Conservation (phyloP, 169 alveolate species). For the Plasmodium gonderi region DNA sequence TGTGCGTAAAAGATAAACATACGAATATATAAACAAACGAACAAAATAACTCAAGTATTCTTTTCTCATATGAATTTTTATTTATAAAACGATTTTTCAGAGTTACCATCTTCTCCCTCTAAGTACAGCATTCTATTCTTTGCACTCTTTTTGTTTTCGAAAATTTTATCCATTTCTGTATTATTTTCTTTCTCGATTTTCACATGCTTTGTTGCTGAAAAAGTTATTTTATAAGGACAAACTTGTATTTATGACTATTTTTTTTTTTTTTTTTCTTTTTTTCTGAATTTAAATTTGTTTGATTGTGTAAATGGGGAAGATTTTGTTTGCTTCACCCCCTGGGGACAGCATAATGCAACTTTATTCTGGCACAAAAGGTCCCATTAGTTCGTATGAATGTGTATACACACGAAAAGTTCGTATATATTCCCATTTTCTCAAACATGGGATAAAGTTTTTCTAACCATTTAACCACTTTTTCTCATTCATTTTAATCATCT, state of each 20-base stretch:
- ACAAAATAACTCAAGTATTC: background rate
- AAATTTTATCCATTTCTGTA: constrained; percentile 13
- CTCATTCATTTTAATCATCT: constrained; percentile 42
- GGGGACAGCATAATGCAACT: no score
- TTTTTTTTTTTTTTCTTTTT: background rate
- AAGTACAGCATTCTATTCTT: constrained; percentile 28
- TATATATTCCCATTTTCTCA: background rate
- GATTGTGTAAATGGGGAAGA: background rate
- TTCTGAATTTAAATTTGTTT: no score
- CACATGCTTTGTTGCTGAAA: constrained; percentile 55
- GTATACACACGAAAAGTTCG: background rate
- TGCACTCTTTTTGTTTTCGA: constrained; percentile 22
- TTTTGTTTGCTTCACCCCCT: no score
- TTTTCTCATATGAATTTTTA: background rate
- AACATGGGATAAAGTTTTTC: background rate
- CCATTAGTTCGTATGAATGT: no score
- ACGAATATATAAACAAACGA: background rate
- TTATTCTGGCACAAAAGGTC: no score
- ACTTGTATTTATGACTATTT: background rate
- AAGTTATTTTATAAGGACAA: background rate
- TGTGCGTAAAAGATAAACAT: no score
- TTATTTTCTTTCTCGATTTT: constrained; percentile 32
- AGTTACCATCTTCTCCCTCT: constrained; percentile 63
- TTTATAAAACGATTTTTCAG: background rate
- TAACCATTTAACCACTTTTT: constrained; percentile 60